Evolutionary conservation across 371 early-diverging fungal genomes (phyloP).

Genomic region (Smittium culicis): DNA sequence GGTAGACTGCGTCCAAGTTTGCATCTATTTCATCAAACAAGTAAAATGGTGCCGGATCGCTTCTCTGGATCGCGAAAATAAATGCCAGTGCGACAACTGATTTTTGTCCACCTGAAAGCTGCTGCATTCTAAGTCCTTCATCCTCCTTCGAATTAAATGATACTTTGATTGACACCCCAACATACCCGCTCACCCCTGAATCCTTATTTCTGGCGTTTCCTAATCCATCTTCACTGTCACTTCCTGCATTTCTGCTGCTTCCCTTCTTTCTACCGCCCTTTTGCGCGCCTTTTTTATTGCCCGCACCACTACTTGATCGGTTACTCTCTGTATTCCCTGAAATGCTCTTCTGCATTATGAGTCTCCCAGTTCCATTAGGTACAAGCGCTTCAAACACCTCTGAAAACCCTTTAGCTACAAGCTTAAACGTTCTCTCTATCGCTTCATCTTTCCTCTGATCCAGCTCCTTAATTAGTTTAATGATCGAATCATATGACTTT

Average conservation of each 20-base stretch:
- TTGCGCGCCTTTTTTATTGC: not conserved
- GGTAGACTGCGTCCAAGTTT: slow-evolving; percentile 92
- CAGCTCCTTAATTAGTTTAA: slow-evolving; percentile 67
- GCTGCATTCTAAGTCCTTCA: slow-evolving; percentile 79
- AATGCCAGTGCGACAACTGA: slow-evolving; percentile 94
- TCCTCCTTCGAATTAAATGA: slow-evolving; percentile 77
- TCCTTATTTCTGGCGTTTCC: too few species aligned
- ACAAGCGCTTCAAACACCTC: slow-evolving; percentile 84
- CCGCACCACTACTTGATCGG: not conserved
- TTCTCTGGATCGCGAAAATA: slow-evolving; percentile 97
- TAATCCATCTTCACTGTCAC: slow-evolving; percentile 17
- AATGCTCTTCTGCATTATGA: slow-evolving; percentile 60
- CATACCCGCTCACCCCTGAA: slow-evolving; percentile 48
- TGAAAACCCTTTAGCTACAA: slow-evolving; percentile 74
- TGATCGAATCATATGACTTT: slow-evolving; percentile 64
- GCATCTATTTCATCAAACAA: slow-evolving; percentile 99
- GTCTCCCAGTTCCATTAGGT: slow-evolving; percentile 70
- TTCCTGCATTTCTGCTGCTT: slow-evolving; percentile 9
- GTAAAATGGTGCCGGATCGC: slow-evolving; percentile 99
- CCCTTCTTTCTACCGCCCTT: not conserved
- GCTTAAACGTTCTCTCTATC: slow-evolving; percentile 87
- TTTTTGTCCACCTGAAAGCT: slow-evolving; percentile 98
- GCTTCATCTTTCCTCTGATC: slow-evolving; percentile 95
- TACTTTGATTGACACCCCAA: slow-evolving; percentile 83
- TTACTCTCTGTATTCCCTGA: not conserved